Conservation (phyloP, 352 stramenopile species). For the Blastocystis sp. region DNA sequence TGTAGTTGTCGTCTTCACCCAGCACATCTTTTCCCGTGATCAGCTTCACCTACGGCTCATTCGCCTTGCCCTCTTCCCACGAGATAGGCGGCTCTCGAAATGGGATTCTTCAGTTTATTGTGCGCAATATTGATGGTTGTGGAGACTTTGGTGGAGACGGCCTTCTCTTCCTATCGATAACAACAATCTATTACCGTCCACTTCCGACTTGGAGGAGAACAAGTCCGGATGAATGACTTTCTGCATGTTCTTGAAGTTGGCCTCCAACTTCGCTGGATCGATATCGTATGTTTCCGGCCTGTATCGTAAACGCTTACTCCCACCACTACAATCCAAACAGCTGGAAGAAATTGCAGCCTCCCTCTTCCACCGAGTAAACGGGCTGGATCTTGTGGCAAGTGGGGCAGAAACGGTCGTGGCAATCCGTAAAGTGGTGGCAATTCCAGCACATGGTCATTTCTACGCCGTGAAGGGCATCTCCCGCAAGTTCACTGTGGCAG, state of each 20-base stretch:
- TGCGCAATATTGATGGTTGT: slow-evolving; percentile 62
- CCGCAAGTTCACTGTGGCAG: slow-evolving; percentile 11
- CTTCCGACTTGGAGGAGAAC: slow-evolving; percentile 60
- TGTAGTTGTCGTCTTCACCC: slow-evolving; percentile 58
- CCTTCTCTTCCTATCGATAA: slow-evolving; percentile 61
- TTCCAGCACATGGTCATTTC: slow-evolving; percentile 65
- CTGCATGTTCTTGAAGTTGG: slow-evolving; percentile 66
- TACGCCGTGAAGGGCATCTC: neutral
- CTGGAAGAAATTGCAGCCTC: slow-evolving; percentile 64
- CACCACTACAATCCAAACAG: slow-evolving; percentile 38
- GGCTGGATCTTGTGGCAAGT: slow-evolving; percentile 67
- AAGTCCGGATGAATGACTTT: slow-evolving; percentile 64
- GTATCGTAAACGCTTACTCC: neutral
- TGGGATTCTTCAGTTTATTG: slow-evolving; percentile 68
- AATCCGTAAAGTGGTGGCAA: slow-evolving; percentile 62
- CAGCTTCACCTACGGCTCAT: slow-evolving; percentile 52
- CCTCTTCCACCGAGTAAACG: slow-evolving; percentile 50
- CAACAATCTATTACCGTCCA: neutral
- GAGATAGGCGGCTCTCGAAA: slow-evolving; percentile 56
- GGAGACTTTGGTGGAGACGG: slow-evolving; percentile 46
- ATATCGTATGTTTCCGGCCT: slow-evolving; percentile 63
- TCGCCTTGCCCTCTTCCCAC: neutral
- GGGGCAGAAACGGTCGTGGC: slow-evolving; percentile 62
- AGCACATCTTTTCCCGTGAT: slow-evolving; percentile 55
- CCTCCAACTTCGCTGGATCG: slow-evolving; percentile 36